Base-by-base conservation (phyloP, 1,139 yeast genomes). In the Scheffersomyces parashehatae region DNA sequence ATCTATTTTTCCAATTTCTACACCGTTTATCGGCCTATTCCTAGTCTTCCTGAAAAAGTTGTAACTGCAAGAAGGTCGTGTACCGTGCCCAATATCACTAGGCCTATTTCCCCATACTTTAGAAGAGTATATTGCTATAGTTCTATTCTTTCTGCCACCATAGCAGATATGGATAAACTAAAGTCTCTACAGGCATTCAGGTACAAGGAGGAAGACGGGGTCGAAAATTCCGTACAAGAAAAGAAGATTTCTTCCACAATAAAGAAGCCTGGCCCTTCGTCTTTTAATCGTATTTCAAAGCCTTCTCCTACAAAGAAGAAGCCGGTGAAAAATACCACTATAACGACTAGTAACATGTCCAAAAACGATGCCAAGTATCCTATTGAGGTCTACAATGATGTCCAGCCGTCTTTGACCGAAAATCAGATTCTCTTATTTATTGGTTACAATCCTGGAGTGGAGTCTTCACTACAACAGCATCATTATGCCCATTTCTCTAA, bases 401-500 rank as follows among this genome's bases (percentile, higher is more conserved):
- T 38, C 6, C 31, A 20, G 3, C 28, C 31, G 32, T 31, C 15
- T 15, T 29, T 34, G 10, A 45, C 30, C 1, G 52, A 40, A 28
- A 33, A 34, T 20, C 26, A 34, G 29, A 12, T 33, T 32, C 9
- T 85, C 3, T 68, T 86, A 3, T 85, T 86, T 52, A 73, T 86
- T 2, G 95, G 95, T 0, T 85, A 75, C 66, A 86, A 86, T 53
- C 95, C 95, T 0, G 89, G 93, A 2, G 64, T 82, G 3, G 75
- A 75, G 54, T 83, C 93, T 0, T 81, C 89, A 0, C 54, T 67
- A 26, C 64, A 69, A 10, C 90, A 87, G 38, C 93, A 85, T 56
- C 83, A 85, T 56, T 86, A 83, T 58, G 95, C 95, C 0, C 93
- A 86, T 54, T 79, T 68, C 30, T 74, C 88, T 5, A 86, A 86